A percentile compares a stretch with the other conserved stretches of the same genome.
These are phyloP conservation scores for Termitomyces sp. DNA, from an alignment of 768 basidiomycete species.

Conservation along the genomic window DNA sequence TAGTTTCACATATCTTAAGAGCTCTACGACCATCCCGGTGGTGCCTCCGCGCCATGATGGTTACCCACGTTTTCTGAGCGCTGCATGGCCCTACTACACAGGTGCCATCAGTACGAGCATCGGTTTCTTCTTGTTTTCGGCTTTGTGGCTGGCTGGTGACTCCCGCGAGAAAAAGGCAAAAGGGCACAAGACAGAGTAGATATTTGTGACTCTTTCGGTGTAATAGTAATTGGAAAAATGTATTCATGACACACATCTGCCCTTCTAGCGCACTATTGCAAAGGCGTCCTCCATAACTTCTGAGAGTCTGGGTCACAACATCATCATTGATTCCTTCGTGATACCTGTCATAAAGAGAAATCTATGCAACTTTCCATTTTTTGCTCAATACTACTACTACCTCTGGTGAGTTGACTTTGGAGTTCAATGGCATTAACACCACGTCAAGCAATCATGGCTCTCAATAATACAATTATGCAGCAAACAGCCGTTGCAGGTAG, in stretches of 20 bases:
- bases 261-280: not conserved
- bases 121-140: constrained; percentile 82
- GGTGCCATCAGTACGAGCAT: constrained; percentile 86
- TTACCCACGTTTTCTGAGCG: constrained; percentile 91
- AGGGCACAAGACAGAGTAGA: constrained; percentile 36
- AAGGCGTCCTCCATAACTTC: not conserved
- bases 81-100: constrained; percentile 93
- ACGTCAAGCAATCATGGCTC: no score
- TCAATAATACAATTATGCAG: no score
- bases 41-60: constrained; percentile 93
- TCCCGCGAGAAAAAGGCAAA: constrained; percentile 55
- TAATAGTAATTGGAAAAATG: constrained; percentile 6
- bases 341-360: no score
- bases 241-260: constrained; percentile 3
- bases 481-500: no score
- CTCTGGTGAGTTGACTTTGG: no score
- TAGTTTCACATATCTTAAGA: constrained; percentile 73
- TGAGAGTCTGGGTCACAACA: not conserved
- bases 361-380: no score
- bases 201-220: constrained; percentile 4
- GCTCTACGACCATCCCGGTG: constrained; percentile 73
- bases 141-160: constrained; percentile 84
- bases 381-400: no score
- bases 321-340: no score
- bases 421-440: no score